Conservation (phyloP, 208 protist genomes). For the Acanthamoeba culbertsoni region DNA sequence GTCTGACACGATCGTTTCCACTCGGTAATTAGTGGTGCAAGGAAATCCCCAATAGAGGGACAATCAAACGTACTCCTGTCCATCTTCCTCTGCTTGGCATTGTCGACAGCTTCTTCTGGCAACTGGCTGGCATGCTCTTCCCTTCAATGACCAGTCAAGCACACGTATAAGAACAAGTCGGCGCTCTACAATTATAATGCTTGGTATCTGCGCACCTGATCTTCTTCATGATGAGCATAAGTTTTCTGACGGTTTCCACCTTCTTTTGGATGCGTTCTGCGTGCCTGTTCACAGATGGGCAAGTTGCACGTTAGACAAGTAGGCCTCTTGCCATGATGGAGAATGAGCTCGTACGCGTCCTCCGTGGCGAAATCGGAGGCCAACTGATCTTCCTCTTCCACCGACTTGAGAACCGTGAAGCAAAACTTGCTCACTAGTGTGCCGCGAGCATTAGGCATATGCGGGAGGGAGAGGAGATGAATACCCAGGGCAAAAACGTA, state of each 20-base stretch:
- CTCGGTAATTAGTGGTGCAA: no score
- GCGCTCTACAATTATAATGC: no score
- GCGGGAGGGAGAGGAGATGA: neutral
- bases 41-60: no score
- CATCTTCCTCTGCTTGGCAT: neutral
- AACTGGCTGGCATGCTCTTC: neutral
- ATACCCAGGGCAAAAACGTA: neutral
- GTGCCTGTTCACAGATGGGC: neutral
- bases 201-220: no score
- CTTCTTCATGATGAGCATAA: constrained; percentile 50
- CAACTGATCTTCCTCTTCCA: neutral
- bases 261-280: neutral
- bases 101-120: neutral
- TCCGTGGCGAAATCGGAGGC: neutral
- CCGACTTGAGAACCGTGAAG: neutral
- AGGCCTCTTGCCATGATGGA: neutral
- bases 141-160: neutral
- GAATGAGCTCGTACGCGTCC: neutral
- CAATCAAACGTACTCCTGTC: neutral
- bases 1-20: no score
- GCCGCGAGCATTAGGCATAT: no score
- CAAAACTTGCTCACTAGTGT: constrained; percentile 25
- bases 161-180: neutral
- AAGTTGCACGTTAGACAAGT: neutral
- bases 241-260: constrained; percentile 14